Evolutionary conservation across 208 protist genomes (phyloP), one percentile per base, ranked within the genome.

Genomic region (Crithidia acanthocephali): DNA sequence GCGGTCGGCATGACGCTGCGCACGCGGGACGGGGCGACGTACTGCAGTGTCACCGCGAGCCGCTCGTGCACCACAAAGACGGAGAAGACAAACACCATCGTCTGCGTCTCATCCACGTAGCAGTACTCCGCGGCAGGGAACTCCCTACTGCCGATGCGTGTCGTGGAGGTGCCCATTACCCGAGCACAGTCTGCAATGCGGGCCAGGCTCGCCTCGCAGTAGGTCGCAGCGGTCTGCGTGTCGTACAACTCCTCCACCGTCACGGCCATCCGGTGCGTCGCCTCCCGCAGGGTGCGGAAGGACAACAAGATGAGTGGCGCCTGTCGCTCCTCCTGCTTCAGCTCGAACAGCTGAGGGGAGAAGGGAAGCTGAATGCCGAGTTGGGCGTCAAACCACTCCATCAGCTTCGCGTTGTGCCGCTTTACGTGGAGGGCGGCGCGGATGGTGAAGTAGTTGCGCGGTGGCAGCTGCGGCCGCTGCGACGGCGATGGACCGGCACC

Each of bases 21-120:
- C 48, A 92, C 86, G 11, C 86, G 84, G 23, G 81, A 85, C 33
- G 74, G 72, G 8, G 91, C 84, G 23, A 80, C 71, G 64, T 94
- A 95, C 81, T 95, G 91, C 51, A 93, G 81, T 8, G 91, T 93
- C 45, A 95, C 66, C 5, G 88, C 91, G 7, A 95, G 73, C 5
- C 78, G 65, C 51, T 81, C 78, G 52, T 90, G 71, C 22, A 84
- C 86, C 32, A 91, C 51, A 63, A 95, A 95, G 15, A 91, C 52
- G 44, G 88, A 80, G 50, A 95, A 86, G n/a, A 83, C 87, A 53
- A 84, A 91, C 71, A 88, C 63, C 68, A 69, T 74, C 35, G 20
- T 65, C 27, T 64, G 66, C 8, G 77, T 57, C n/a, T 67, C 80
- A 55, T 93, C 85, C 37, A 92, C 47, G 74, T 95, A 95, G 79